Conservation (phyloP, 345 rosid species). For the Cardamine chenopodiifolia region DNA sequence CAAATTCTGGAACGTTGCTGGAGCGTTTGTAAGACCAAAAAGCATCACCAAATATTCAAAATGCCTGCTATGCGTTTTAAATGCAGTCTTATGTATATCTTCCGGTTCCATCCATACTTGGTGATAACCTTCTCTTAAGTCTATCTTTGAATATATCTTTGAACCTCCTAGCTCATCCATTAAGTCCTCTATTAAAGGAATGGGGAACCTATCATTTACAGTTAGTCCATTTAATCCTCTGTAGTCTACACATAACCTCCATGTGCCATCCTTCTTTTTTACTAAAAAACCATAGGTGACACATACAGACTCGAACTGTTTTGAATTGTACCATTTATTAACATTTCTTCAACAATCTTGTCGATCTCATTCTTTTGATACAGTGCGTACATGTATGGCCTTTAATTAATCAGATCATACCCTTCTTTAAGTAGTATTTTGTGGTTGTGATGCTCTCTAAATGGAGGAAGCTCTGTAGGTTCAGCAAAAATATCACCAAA, state of each 20-base stretch:
- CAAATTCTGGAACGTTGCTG: too few species aligned
- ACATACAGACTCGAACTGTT: not conserved
- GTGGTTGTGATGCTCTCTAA: too few species aligned
- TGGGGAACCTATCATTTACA: not conserved
- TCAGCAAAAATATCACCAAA: too few species aligned
- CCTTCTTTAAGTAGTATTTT: not conserved
- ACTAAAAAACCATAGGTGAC: not conserved
- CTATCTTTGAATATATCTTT: not conserved
- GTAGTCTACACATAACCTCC: not conserved
- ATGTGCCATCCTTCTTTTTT: not conserved
- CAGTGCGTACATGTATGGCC: not conserved
- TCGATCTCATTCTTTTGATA: not conserved
- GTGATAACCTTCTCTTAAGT: too few species aligned
- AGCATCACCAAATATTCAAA: too few species aligned
- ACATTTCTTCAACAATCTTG: not conserved
- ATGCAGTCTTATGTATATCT: too few species aligned
- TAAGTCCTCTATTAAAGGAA: not conserved
- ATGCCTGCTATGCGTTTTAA: too few species aligned
- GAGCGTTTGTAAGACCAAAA: too few species aligned
- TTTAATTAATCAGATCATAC: fast-evolving
- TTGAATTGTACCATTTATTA: not conserved
- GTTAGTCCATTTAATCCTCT: fast-evolving
- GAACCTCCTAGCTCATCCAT: not conserved
- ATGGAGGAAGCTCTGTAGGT: too few species aligned
- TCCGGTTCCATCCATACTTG: too few species aligned